Conservation (phyloP, 331 rosid genomes). For the Spiraea crenata region DNA sequence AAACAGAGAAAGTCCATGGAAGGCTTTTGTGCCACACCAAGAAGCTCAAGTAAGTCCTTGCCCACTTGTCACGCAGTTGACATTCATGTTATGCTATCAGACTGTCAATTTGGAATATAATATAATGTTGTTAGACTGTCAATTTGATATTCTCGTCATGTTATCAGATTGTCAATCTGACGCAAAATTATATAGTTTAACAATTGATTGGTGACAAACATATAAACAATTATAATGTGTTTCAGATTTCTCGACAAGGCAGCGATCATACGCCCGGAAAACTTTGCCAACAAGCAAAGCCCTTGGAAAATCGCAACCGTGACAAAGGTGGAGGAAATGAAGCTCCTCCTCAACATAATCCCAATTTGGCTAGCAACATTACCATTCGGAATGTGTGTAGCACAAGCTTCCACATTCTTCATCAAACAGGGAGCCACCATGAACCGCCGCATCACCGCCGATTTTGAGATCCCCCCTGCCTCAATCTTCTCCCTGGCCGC, state of each 20-base stretch:
- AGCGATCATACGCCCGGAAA: conserved; percentile 43
- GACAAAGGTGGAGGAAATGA: conserved; percentile 83
- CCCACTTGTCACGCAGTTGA: too few species aligned
- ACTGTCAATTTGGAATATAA: background rate
- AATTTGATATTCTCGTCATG: background rate
- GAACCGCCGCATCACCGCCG: conserved; percentile 42
- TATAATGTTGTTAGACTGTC: too few species aligned
- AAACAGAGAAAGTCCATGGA: conserved; percentile 26
- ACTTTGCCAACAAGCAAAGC: conserved; percentile 44
- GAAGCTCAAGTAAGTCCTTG: conserved; percentile 59
- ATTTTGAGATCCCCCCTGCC: conserved; percentile 72
- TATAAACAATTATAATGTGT: background rate
- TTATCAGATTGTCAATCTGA: background rate
- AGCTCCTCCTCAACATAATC: conserved; percentile 75
- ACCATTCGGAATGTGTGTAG: conserved; percentile 71
- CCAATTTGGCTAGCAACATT: conserved; percentile 81
- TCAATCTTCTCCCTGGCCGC: conserved; percentile 65
- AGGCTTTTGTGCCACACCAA: conserved; percentile 71
- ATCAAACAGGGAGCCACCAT: conserved; percentile 60
- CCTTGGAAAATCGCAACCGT: conserved; percentile 74
- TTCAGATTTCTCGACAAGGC: conserved; percentile 89
- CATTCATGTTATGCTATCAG: background rate
- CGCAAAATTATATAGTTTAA: background rate
- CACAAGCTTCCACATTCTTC: conserved; percentile 86
- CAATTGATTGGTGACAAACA: too few species aligned